Percentiles rank a stretch among this genome's conserved stretches.
These are phyloP conservation scores for Apocynum venetum DNA, from an alignment of 257 asterid species.

Conservation along the genomic window DNA sequence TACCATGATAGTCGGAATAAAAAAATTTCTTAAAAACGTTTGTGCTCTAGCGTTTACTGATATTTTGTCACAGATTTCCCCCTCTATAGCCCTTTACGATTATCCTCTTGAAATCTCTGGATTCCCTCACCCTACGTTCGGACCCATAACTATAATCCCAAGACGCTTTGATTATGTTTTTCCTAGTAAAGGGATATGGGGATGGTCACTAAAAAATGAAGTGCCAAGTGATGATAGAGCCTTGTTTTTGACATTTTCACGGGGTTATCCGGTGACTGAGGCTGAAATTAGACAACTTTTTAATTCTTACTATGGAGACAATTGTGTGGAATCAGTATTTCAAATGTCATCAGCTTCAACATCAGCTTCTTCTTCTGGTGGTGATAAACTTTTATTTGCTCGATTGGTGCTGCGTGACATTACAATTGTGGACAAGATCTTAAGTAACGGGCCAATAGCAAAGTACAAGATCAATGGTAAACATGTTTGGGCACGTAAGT, in stretches of 20 bases:
- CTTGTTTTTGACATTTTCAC: conserved; percentile 23
- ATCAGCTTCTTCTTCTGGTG: background rate
- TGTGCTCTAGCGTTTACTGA: conserved; percentile 16
- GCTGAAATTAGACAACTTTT: conserved; percentile 19
- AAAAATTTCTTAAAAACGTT: conserved; percentile 12
- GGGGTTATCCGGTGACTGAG: conserved; percentile 18
- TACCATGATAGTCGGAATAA: conserved; percentile 13
- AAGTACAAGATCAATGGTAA: conserved; percentile 17
- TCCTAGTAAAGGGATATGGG: conserved; percentile 3
- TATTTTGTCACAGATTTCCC: conserved; percentile 1
- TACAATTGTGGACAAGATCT: conserved; percentile 11
- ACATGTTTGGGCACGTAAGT: conserved; percentile 25
- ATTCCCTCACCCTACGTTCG: conserved; percentile 28
- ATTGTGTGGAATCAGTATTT: conserved; percentile 11
- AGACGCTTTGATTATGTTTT: conserved; percentile 2
- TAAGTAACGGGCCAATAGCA: conserved; percentile 13
- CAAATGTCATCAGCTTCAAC: background rate
- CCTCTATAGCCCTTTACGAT: background rate
- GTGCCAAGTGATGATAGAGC: conserved; percentile 17
- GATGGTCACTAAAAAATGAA: conserved; percentile 5
- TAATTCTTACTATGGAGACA: conserved; percentile 9
- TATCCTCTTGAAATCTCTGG: conserved; percentile 13
- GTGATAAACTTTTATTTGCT: conserved; percentile 13
- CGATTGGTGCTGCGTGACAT: conserved; percentile 19
- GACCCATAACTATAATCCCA: conserved; percentile 9